These are phyloP conservation scores for Didymella lethalis DNA, from an alignment of 2,329 filamentous ascomycete species.

Conservation along the genomic window DNA sequence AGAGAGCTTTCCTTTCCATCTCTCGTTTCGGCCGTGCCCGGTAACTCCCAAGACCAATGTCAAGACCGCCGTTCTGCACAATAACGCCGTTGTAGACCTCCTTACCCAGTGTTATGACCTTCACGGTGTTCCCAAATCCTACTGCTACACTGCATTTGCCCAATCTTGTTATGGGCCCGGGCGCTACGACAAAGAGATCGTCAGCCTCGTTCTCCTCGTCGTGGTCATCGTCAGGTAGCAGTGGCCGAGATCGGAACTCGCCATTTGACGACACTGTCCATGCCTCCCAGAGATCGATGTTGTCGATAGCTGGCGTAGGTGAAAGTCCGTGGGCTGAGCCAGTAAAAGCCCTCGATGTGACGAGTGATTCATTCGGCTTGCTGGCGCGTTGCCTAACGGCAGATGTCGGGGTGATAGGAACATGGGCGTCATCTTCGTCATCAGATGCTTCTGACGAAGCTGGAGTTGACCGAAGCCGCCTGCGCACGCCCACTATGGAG, in stretches of 20 bases:
- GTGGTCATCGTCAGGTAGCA: conserved; percentile 36
- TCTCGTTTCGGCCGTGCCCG: conserved; percentile 12
- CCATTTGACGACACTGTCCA: conserved; percentile 61
- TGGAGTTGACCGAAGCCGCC: conserved; percentile 46
- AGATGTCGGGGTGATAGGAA: conserved; percentile 28
- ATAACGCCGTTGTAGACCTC: conserved; percentile 64
- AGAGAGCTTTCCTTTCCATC: conserved; percentile 13
- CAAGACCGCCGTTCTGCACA: conserved; percentile 10
- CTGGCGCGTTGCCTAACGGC: conserved; percentile 42
- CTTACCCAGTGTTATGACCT: conserved; percentile 72
- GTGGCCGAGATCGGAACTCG: conserved; percentile 53
- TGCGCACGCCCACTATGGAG: conserved; percentile 70
- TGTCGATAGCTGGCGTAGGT: conserved; percentile 18
- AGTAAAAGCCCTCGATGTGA: conserved; percentile 9
- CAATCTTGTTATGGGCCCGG: conserved; percentile 70
- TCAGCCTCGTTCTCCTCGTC: conserved; percentile 22
- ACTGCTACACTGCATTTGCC: conserved; percentile 73
- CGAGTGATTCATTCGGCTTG: conserved; percentile 18
- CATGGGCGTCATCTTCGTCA: conserved; percentile 28
- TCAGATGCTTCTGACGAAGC: conserved; percentile 42
- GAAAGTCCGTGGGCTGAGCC: conserved; percentile 18
- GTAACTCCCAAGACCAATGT: conserved; percentile 12
- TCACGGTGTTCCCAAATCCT: conserved; percentile 75
- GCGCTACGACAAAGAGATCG: conserved; percentile 69
- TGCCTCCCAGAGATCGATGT: conserved; percentile 60